A percentile compares a stretch with the other conserved stretches of the same genome.
Conservation (phyloP, 2,329 filamentous ascomycete species). For the Catunica adiposa region DNA sequence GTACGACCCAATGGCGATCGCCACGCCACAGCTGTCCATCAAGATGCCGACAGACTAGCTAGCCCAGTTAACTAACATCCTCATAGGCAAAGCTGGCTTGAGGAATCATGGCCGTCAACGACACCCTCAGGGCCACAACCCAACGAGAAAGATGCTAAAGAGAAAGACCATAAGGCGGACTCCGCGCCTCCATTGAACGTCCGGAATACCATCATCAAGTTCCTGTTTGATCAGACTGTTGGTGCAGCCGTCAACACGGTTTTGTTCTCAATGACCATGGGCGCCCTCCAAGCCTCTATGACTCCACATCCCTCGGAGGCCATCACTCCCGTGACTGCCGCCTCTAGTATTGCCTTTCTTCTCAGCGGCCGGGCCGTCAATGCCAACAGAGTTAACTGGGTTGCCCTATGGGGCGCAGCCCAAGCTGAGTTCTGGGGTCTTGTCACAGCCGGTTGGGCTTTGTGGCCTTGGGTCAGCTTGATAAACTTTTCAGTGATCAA, state of each 20-base stretch:
- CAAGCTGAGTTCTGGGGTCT: conserved; percentile 45
- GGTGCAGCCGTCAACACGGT: conserved; percentile 50
- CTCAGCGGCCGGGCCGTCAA: conserved; percentile 26
- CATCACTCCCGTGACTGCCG: conserved; percentile 18
- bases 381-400: conserved; percentile 30
- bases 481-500: conserved; percentile 53
- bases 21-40: background rate
- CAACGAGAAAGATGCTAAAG: conserved; percentile 23
- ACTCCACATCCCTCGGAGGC: conserved; percentile 22
- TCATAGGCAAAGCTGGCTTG: conserved; percentile 57
- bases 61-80: conserved; percentile 10
- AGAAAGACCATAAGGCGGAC: conserved; percentile 24
- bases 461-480: conserved; percentile 56
- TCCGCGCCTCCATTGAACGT: conserved; percentile 31
- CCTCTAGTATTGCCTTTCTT: conserved; percentile 22
- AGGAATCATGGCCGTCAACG: conserved; percentile 55
- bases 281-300: conserved; percentile 38
- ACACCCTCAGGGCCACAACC: conserved; percentile 20
- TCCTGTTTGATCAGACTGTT: conserved; percentile 51
- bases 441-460: conserved; percentile 46
- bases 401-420: conserved; percentile 27
- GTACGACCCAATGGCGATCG: conserved; percentile 25
- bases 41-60: background rate
- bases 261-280: conserved; percentile 43
- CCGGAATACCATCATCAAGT: conserved; percentile 49